Evolutionary conservation across 2,329 filamentous ascomycete genomes (phyloP).

Genomic region (Chrysoporthe austroafricana): DNA sequence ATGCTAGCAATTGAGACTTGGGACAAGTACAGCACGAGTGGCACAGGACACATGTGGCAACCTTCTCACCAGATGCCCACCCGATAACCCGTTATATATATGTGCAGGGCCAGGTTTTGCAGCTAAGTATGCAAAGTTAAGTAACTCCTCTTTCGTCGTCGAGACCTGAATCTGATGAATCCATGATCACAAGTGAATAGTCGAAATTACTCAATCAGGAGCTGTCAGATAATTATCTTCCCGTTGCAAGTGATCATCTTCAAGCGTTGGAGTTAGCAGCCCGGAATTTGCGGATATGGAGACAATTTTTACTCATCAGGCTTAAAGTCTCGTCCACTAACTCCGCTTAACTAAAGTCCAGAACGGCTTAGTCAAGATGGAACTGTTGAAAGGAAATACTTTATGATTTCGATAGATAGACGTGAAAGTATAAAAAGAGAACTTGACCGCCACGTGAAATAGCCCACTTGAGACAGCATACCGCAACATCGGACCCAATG

Average conservation of each 20-base stretch:
- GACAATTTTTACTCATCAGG: not conserved
- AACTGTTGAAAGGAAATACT: not conserved
- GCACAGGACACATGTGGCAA: not conserved
- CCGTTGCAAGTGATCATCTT: not conserved
- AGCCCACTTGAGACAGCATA: not conserved
- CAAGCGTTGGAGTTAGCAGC: not conserved
- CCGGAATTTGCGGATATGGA: slow-evolving; percentile 4
- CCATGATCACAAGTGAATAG: not conserved
- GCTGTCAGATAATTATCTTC: not conserved
- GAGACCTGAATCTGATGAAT: not conserved
- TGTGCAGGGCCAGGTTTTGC: too few species aligned
- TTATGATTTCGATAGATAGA: not conserved
- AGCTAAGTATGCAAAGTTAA: not conserved
- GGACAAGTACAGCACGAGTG: not conserved
- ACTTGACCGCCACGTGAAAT: not conserved
- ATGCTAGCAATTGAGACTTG: not conserved
- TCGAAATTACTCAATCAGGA: not conserved
- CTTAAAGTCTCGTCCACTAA: not conserved
- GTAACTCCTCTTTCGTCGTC: not conserved
- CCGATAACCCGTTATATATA: too few species aligned
- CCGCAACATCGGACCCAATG: not conserved
- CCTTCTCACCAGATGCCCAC: not conserved
- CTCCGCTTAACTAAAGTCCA: not conserved
- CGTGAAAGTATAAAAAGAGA: not conserved
- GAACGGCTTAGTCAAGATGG: too few species aligned